These are phyloP conservation scores for Nyssa sinensis DNA, from an alignment of 148 eudicot genomes.

Conservation along the genomic window DNA sequence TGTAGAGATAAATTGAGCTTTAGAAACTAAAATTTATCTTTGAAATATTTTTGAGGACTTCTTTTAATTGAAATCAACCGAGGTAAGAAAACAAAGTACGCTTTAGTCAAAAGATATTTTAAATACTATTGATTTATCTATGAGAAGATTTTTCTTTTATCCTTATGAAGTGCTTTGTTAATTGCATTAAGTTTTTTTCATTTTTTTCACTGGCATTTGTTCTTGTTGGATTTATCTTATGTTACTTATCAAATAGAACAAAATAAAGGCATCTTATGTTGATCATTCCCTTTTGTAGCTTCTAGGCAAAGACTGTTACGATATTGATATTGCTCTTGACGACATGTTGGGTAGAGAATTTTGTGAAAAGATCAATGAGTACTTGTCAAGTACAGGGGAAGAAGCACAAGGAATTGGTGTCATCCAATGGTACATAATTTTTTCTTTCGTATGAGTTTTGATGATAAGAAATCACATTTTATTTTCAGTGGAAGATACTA, in stretches of 20 bases:
- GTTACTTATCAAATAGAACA: neutral
- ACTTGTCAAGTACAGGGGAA: constrained; percentile 67
- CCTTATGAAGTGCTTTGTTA: too few species aligned
- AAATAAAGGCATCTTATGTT: neutral
- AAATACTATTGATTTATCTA: too few species aligned
- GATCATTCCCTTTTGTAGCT: constrained; percentile 50
- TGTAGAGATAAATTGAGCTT: neutral
- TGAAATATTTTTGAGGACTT: neutral
- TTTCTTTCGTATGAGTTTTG: neutral
- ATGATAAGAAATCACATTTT: neutral
- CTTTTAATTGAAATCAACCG: too few species aligned
- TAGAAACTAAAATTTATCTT: too few species aligned
- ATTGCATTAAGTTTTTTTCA: neutral
- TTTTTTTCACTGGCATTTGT: too few species aligned
- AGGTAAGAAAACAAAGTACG: too few species aligned
- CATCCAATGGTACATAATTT: constrained; percentile 64
- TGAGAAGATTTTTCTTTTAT: neutral
- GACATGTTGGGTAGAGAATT: constrained; percentile 87
- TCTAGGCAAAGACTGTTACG: constrained; percentile 87
- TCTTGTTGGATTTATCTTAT: neutral
- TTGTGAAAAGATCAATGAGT: constrained; percentile 83
- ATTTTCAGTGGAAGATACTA: too few species aligned
- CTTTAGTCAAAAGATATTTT: too few species aligned
- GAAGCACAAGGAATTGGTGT: constrained; percentile 71
- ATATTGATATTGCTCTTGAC: constrained; percentile 91